These are phyloP conservation scores for Aspergillus viridinutans DNA, from an alignment of 2,329 filamentous ascomycete genomes.

Conservation along the genomic window DNA sequence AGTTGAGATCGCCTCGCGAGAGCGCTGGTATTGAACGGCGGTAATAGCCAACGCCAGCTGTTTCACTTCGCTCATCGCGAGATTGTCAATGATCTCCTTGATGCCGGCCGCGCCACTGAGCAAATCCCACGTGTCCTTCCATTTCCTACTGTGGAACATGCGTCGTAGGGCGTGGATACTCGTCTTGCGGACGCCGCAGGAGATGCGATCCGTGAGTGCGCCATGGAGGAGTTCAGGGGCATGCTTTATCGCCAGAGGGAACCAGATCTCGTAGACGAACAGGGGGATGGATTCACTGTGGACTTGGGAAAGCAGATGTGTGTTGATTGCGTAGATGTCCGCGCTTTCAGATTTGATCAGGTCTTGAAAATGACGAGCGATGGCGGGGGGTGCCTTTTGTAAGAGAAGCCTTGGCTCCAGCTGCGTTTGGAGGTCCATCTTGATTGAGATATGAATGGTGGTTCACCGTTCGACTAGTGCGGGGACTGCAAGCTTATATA, in stretches of 20 bases:
- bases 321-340: background rate
- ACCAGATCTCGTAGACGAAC: background rate
- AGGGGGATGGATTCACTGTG: background rate
- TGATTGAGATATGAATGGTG: no score
- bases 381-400: background rate
- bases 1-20: background rate
- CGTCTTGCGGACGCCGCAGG: background rate
- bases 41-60: background rate
- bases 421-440: background rate
- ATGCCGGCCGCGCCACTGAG: background rate
- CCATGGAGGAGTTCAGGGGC: background rate
- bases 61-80: background rate
- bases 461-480: no score
- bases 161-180: background rate
- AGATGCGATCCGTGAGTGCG: background rate
- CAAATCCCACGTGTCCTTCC: background rate
- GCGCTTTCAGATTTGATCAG: background rate
- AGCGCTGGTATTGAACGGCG: background rate
- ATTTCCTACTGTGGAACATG: background rate
- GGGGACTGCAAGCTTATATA: no score
- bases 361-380: background rate
- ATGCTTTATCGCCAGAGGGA: background rate
- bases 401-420: background rate
- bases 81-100: background rate
- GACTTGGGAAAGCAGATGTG: background rate